Base-by-base conservation (phyloP, 148 eudicot genomes). In the Talinum fruticosum region DNA sequence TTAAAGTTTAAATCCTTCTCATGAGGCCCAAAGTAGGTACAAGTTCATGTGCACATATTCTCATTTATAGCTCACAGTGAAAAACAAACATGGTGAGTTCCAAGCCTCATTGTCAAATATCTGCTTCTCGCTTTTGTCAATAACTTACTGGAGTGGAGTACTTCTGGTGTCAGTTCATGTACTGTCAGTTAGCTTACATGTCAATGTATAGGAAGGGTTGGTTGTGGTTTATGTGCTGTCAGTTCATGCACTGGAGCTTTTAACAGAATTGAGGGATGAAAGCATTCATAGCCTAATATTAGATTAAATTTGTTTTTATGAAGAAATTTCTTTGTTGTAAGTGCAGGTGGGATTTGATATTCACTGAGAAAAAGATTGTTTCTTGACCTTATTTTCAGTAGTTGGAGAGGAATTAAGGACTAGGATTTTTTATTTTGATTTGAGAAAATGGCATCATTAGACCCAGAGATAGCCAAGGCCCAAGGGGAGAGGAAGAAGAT, bases 401-500 rank as follows among this genome's bases (percentile, higher is more conserved):
- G 7, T 13, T 16, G 35, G 65, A 1, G 16, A 10, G 49, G n/a
- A n/a, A 4, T 8, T 16, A 45, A 0, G 13, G 45, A 34, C 0
- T 65, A 32, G 19, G 41, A 38, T 36, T 19, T 49, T 47, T n/a
- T n/a, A n/a, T n/a, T n/a, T 72, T 34, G 16, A 32, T n/a, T 10
- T 72, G 28, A 54, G 33, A 21, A 78, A n/a, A 88, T 86, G 87
- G 77, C 87, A 34, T 77, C 87, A 0, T 66, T 69, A 70, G 93
- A 88, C 83, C 73, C 80, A 6, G 98, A 95, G 85, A 92, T 95
- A 77, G 89, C 87, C n/a, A 92, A 79, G 81, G 84, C 88, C 2
- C 95, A 95, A 78, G 97, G 89, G 72, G 98, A 95, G 87, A 89
- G 97, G 89, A 91, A 88, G 80, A 87, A 88, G 74, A 77, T 87